Evolutionary conservation across 441 rosid genomes (phyloP), one percentile per base, ranked within the genome.

Genomic region (Pelargonium fulgidum): DNA sequence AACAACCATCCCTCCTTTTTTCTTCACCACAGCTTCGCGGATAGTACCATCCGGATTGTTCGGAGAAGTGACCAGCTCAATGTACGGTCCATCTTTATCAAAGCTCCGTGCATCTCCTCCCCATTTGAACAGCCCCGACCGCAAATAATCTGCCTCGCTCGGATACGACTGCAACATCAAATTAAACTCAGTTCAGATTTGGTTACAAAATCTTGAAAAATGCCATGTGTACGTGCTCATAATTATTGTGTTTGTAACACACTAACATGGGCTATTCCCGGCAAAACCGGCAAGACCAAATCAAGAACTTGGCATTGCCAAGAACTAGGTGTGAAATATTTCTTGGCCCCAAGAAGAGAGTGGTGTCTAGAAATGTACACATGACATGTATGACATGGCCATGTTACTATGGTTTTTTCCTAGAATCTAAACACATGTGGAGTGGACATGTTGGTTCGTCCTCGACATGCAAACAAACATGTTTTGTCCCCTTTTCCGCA

Each of bases 41-140:
- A 79, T 77, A 12, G 81, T 50, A 5, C 97, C 97, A 7, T 89
- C 98, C 7, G 98, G 98, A 68, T 93, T 93, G 80, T 85, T 88
- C 0, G 97, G 98, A 24, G 92, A 81, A 0, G 88, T 88, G 16
- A 89, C 81, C 45, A 89, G 3, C 81, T 93, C 96, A 4, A 93
- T 76, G 69, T 84, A 88, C 12, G 90, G 84, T 26, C 79, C 90
- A 0, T 83, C 76, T 65, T 80, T 82, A 19, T 83, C 79, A 48
- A 70, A 93, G 5, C 67, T 1, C 0, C 4, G 36, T 29, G 93
- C 97, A 66, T 91, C 96, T 1, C 98, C 97, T 29, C 64, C 94
- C 98, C 98, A 93, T 68, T 82, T 81, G 77, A 85, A 87, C 1
- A 91, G 81, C 47, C 79, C 70, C 17, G 96, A 88, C 2, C 68